A percentile compares a stretch with the other conserved stretches of the same genome.
These are phyloP conservation scores for Penicillium subrubescens DNA, from an alignment of 495 filamentous ascomycete species.

Conservation along the genomic window DNA sequence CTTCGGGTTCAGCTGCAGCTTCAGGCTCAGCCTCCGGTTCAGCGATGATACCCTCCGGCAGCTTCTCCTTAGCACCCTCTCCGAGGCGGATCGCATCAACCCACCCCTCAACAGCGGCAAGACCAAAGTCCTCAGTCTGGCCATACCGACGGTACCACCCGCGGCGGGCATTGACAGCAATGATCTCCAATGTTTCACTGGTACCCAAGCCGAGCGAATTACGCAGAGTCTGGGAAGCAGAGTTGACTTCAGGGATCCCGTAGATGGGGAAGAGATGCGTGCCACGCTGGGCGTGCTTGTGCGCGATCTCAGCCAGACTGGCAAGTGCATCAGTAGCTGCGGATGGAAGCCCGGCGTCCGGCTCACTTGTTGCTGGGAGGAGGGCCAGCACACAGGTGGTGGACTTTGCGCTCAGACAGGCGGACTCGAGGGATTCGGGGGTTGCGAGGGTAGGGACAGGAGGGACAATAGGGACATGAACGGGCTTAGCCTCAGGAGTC, in stretches of 20 bases:
- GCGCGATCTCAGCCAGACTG: conserved; percentile 72
- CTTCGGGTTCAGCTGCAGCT: conserved; percentile 4
- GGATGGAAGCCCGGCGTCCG: conserved; percentile 48
- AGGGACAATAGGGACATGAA: conserved; percentile 45
- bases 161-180: conserved; percentile 82
- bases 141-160: conserved; percentile 82
- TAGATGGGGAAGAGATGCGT: conserved; percentile 81
- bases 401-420: conserved; percentile 75
- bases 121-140: conserved; percentile 54
- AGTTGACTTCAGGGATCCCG: conserved; percentile 66
- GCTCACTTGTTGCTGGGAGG: conserved; percentile 55
- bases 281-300: conserved; percentile 66
- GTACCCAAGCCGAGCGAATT: conserved; percentile 62
- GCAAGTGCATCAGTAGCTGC: conserved; percentile 57
- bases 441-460: conserved; percentile 55
- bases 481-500: conserved; percentile 44
- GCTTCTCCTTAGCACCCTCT: conserved; percentile 76
- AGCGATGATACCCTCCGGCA: conserved; percentile 73
- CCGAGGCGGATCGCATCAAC: conserved; percentile 85
- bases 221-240: conserved; percentile 56
- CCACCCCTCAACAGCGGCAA: conserved; percentile 74
- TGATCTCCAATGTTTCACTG: conserved; percentile 54
- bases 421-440: conserved; percentile 59
- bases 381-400: conserved; percentile 86
- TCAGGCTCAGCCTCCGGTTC: conserved; percentile 33